Percentiles rank a stretch among this genome's conserved stretches.
phyloP scores from a whole-genome alignment of 768 basidiomycete species.

The Coprinopsis sp. region DNA sequence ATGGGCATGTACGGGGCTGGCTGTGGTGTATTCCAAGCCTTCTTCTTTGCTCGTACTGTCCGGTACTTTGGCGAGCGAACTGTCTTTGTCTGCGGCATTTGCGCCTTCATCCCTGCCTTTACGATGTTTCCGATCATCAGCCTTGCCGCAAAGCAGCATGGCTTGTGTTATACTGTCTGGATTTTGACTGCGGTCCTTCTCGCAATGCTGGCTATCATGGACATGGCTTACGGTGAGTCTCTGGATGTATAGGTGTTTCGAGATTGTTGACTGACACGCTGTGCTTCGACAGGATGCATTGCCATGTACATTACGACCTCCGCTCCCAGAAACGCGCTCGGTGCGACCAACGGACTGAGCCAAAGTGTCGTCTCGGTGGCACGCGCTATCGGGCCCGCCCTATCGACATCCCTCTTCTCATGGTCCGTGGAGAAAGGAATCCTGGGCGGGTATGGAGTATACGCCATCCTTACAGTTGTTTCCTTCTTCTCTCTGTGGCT shows the following conservation, averaged over 20 bases:
- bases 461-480: slow-evolving; percentile 31
- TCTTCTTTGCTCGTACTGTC: slow-evolving; percentile 39
- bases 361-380: slow-evolving; percentile 41
- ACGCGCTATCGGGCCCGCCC: slow-evolving; percentile 45
- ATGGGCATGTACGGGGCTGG: slow-evolving; percentile 36
- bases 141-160: slow-evolving; percentile 30
- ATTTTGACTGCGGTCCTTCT: slow-evolving; percentile 27
- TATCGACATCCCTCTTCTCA: slow-evolving; percentile 50
- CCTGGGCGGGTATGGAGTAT: slow-evolving; percentile 44
- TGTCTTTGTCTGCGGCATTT: slow-evolving; percentile 35
- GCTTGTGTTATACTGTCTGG: slow-evolving; percentile 36
- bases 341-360: slow-evolving; percentile 47
- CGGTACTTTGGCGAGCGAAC: slow-evolving; percentile 38
- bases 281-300: slow-evolving; percentile 32
- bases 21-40: slow-evolving; percentile 37
- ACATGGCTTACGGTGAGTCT: slow-evolving; percentile 41
- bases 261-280: background rate
- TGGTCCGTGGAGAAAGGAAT: slow-evolving; percentile 44
- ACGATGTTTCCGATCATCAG: slow-evolving; percentile 46
- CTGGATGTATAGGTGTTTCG: background rate
- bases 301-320: slow-evolving; percentile 50
- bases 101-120: slow-evolving; percentile 34
- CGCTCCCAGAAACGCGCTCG: slow-evolving; percentile 45
- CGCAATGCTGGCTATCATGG: slow-evolving; percentile 32
- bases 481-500: slow-evolving; percentile 28